Evolutionary conservation across 768 basidiomycete genomes (phyloP), one percentile per base, ranked within the genome.

Genomic region (Russula dissimulans): DNA sequence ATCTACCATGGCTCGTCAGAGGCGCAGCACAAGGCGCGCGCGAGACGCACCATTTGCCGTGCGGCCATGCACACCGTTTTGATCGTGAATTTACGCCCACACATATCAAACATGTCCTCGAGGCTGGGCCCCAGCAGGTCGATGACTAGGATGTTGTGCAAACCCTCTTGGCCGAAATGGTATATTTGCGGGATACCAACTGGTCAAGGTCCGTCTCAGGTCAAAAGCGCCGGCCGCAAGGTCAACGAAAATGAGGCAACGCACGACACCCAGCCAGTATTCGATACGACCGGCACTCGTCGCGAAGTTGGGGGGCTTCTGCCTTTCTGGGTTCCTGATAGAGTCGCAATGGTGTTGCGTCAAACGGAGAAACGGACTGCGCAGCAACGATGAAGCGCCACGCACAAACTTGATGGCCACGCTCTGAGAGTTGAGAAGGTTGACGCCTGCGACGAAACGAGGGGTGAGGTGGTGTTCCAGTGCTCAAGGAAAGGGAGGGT

Each of bases 391-490:
- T 46, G 59, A 59, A 58, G 61, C 31, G 39, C 45, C 54, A 15
- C 95, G 75, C 70, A 98, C 97, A 83, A 99, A 99, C 80, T 99
- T 99, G 85, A 99, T 98, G 65, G 97, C 97, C 62, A 98, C 95
- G 10, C 94, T 95, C 77, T 95, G 94, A 4, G 90, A 93, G 79
- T 99, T 99, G 76, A 98, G 85, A 36, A 99, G 79, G 71, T 99
- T 99, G 8, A 94, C 95, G 31, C 95, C 95, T 97, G 69, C 54
- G 52, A 31, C 17, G 38, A 52, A 12, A 55, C 12, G 31, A 17
- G 4, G 46, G 31, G 57, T 49, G 57, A 39, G 66, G 46, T 60
- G 34, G 36, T 39, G 36, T 9, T 5, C 51, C 42, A 38, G 59
- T 43, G 56, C 26, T n/a, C 49, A 45, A n/a, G 59, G 39, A 42